Evolutionary conservation across 2,329 filamentous ascomycete genomes (phyloP).

Genomic region (Cladosporium austrohemisphaericum): DNA sequence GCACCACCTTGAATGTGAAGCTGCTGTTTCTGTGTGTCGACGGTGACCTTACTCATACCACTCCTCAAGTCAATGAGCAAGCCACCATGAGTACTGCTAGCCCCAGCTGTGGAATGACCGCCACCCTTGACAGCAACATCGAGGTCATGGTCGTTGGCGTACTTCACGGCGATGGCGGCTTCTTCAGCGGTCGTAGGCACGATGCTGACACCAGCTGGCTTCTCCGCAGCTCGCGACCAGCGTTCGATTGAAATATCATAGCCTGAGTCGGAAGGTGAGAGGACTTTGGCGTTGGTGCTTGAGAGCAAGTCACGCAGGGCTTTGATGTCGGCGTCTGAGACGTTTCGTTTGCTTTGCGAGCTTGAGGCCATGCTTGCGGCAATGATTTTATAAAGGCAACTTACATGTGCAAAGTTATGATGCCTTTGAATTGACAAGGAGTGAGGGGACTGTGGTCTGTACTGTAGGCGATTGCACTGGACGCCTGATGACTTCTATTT

Average conservation of each 20-base stretch:
- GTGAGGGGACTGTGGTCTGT: too few relatives aligned
- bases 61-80: conserved; percentile 54
- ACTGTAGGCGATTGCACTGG: too few relatives aligned
- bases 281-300: conserved; percentile 17
- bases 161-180: conserved; percentile 43
- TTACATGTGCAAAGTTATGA: too few relatives aligned
- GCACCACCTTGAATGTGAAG: conserved; percentile 24
- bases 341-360: conserved; percentile 2
- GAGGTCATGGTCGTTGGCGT: conserved; percentile 43
- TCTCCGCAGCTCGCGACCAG: conserved; percentile 27
- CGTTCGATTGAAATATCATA: conserved; percentile 23
- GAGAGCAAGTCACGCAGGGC: conserved; percentile 20
- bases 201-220: conserved; percentile 41
- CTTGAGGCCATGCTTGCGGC: background rate
- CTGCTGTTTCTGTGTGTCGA: conserved; percentile 42
- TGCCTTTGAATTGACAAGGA: too few relatives aligned
- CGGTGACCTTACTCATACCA: conserved; percentile 46
- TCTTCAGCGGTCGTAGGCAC: conserved; percentile 41
- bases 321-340: conserved; percentile 17
- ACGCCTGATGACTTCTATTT: too few relatives aligned
- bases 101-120: conserved; percentile 54
- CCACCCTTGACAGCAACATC: conserved; percentile 54
- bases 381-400: too few relatives aligned
- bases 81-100: conserved; percentile 49
- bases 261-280: conserved; percentile 18